Evolutionary conservation across 2,329 filamentous ascomycete species (phyloP).

Genomic region (Dactylellina haptotyla): DNA sequence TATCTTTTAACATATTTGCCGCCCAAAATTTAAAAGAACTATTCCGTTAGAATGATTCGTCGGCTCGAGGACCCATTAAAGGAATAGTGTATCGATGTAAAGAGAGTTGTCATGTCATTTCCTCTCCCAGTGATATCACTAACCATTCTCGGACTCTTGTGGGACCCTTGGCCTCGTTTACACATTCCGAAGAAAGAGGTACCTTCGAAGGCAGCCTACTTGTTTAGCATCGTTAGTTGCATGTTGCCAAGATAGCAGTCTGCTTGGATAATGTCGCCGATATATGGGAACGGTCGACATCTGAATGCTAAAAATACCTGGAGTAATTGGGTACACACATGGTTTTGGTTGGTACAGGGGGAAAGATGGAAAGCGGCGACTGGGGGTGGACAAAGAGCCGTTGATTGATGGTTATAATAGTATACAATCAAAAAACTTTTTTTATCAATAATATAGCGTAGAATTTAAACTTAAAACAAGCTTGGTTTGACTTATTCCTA

Average conservation of each 20-base stretch:
- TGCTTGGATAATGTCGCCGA: slow-evolving; percentile 16
- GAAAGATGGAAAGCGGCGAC: neutral
- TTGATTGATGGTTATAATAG: slow-evolving; percentile 2
- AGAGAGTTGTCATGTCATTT: slow-evolving; percentile 14
- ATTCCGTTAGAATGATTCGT: neutral
- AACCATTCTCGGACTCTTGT: slow-evolving; percentile 17
- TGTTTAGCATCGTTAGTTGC: slow-evolving; percentile 23
- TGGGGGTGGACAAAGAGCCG: slow-evolving; percentile 28
- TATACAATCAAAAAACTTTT: too few relatives aligned
- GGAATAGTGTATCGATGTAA: slow-evolving; percentile 4
- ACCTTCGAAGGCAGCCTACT: slow-evolving; percentile 27
- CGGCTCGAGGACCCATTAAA: neutral
- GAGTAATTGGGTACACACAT: slow-evolving; percentile 3
- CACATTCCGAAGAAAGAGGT: slow-evolving; percentile 17
- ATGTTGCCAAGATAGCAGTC: slow-evolving; percentile 17
- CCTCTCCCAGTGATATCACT: slow-evolving; percentile 12
- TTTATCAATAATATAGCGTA: neutral
- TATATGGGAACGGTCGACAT: slow-evolving; percentile 17
- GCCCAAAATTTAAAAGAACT: slow-evolving; percentile 9
- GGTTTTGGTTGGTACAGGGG: slow-evolving; percentile 34
- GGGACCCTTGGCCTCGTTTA: slow-evolving; percentile 5
- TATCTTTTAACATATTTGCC: slow-evolving; percentile 21
- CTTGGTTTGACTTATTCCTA: too few relatives aligned
- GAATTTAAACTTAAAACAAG: neutral
- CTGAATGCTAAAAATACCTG: neutral